phyloP scores from a whole-genome alignment of 768 basidiomycete species.

The Mycena galopus region DNA sequence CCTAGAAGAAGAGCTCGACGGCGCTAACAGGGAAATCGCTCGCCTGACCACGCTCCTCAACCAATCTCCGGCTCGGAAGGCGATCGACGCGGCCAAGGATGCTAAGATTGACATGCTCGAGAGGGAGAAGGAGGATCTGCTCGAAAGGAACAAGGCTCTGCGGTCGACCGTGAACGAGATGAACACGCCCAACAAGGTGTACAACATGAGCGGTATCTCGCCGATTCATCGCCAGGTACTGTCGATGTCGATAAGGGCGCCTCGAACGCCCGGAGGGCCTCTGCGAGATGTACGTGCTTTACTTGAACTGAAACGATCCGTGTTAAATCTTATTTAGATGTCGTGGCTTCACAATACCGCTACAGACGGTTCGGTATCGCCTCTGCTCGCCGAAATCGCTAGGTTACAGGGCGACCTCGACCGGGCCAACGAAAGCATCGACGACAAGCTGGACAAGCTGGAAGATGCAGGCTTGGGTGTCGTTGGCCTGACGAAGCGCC shows the following conservation, averaged over 20 bases:
- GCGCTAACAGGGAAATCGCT: conserved; percentile 82
- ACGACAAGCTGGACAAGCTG: conserved; percentile 89
- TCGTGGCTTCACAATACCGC: conserved; percentile 80
- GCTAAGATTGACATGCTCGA: conserved; percentile 82
- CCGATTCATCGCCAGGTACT: conserved; percentile 82
- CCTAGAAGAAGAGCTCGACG: conserved; percentile 82
- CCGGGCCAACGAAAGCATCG: conserved; percentile 85
- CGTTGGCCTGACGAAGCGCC: conserved; percentile 75
- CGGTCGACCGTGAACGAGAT: conserved; percentile 65
- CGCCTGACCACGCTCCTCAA: conserved; percentile 73
- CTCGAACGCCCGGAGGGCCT: conserved; percentile 85
- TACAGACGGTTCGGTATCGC: conserved; percentile 68
- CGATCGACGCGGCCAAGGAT: conserved; percentile 84
- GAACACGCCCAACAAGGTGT: conserved; percentile 68
- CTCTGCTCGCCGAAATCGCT: conserved; percentile 78
- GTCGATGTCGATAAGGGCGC: conserved; percentile 74
- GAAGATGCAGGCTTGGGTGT: conserved; percentile 85
- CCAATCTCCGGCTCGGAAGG: conserved; percentile 82
- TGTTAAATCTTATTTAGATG: conserved; percentile 57
- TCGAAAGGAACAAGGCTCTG: conserved; percentile 75
- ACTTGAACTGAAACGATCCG: background rate
- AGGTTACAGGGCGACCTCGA: conserved; percentile 83
- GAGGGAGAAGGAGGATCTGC: conserved; percentile 79
- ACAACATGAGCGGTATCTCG: conserved; percentile 74
- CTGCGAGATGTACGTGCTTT: conserved; percentile 75